Evolutionary conservation across 192 early-diverging fungal species (phyloP), one percentile per base, ranked within the genome.

Genomic region (Haplosporangium gracile): DNA sequence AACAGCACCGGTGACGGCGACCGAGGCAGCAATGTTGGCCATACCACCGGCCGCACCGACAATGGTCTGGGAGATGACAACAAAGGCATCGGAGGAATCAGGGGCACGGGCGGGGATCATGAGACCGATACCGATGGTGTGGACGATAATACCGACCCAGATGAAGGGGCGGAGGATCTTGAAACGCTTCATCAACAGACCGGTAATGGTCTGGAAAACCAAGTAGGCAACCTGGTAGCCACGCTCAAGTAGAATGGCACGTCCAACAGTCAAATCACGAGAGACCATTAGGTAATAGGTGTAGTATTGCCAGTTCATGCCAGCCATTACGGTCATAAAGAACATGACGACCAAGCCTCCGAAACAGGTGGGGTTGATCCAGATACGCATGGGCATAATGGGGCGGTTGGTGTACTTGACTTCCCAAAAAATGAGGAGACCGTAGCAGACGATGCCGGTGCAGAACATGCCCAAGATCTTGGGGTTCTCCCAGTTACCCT

Each of bases 31-130:
- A 80, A 85, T 85, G 55, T 76, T 72, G 39, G 83, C 78, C 83
- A 85, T 85, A 71, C 83, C 83, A 47, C 83, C 83, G 0, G 83
- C 83, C 77, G 83, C 83, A 57, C 83, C 83, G 70, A 85, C 83
- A 77, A 85, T 70, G 34, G 78, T 85, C 78, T 85, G 83, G 4
- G 83, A 77, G 43, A 85, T 77, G 34, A 85, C 78, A 40, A 85
- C 78, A 65, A 85, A 77, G 42, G 60, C 69, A 69, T 85, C 75
- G 1, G 78, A 73, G 20, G 83, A 76, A 18, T 74, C 72, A 11
- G 83, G 83, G 32, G 55, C 53, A 45, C 83, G 78, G 49, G 83
- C 74, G 20, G 74, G 74, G 71, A 85, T 85, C 83, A 85, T 85
- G 36, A 85, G 34, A 47, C 83, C 83, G 60, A 85, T 80, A 70